These are phyloP conservation scores for Alectoria sarmentosa DNA, from an alignment of 495 filamentous ascomycete genomes.

Conservation along the genomic window DNA sequence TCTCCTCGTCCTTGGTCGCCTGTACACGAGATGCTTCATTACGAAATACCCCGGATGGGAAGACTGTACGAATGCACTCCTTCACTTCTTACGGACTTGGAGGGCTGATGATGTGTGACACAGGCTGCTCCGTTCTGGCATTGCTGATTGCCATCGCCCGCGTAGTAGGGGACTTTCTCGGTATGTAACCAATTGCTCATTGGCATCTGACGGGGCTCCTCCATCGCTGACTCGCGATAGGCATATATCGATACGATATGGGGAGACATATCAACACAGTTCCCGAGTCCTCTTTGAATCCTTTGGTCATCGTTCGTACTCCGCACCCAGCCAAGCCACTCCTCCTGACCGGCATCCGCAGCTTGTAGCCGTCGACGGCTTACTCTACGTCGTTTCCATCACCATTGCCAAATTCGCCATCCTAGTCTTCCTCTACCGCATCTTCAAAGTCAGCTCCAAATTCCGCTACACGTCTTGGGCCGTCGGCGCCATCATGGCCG, in stretches of 20 bases:
- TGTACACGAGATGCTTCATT: slow-evolving; percentile 1
- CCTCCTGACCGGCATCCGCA: background rate
- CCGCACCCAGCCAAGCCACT: background rate
- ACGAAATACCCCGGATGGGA: slow-evolving; percentile 16
- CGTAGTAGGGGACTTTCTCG: background rate
- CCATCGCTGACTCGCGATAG: background rate
- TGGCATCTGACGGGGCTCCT: background rate
- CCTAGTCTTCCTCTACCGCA: slow-evolving; percentile 15
- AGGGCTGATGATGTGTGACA: background rate
- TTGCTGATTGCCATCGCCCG: background rate
- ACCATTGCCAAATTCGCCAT: slow-evolving; percentile 15
- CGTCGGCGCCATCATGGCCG: background rate
- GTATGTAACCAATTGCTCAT: background rate
- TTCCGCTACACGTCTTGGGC: slow-evolving; percentile 8
- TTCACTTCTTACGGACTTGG: too few species aligned
- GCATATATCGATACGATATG: background rate
- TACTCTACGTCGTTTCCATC: slow-evolving; percentile 9
- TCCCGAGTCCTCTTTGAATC: background rate
- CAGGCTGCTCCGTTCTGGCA: background rate
- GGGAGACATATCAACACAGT: background rate
- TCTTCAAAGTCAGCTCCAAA: slow-evolving; percentile 6
- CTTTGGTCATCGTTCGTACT: background rate
- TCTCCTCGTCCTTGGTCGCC: background rate
- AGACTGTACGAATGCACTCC: background rate
- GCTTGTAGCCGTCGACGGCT: background rate